Conservation (phyloP, 805 yeast species). For the Ogataea paraovalis region DNA sequence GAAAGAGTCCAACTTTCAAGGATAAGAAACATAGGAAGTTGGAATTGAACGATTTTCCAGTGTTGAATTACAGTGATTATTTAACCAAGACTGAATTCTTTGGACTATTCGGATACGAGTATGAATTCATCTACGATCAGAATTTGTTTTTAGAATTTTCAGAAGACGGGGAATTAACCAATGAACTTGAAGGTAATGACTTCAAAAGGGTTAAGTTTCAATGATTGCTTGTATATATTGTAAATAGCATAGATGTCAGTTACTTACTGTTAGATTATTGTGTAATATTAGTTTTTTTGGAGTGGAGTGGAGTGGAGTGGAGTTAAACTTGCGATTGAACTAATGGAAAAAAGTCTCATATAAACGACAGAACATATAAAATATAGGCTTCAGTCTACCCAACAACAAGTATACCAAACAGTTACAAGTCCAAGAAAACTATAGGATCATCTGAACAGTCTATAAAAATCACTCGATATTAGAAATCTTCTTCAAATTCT, state of each 20-base stretch:
- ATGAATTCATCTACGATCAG: slow-evolving; percentile 21
- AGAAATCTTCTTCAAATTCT: slow-evolving; percentile 17
- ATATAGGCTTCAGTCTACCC: too few relatives aligned
- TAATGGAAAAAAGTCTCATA: too few relatives aligned
- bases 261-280: too few relatives aligned
- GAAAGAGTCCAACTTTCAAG: slow-evolving; percentile 78
- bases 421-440: too few relatives aligned
- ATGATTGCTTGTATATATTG: background rate
- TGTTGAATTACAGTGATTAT: slow-evolving; percentile 51
- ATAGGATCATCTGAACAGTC: too few relatives aligned
- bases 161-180: slow-evolving; percentile 11
- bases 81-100: slow-evolving; percentile 48
- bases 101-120: slow-evolving; percentile 43
- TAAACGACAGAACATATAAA: too few relatives aligned
- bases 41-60: slow-evolving; percentile 55
- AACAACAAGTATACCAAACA: too few relatives aligned
- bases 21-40: slow-evolving; percentile 64
- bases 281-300: too few relatives aligned
- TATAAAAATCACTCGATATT: background rate
- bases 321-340: too few relatives aligned
- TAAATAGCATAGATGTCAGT: too few relatives aligned
- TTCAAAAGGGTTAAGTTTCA: slow-evolving; percentile 2
- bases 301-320: too few relatives aligned
- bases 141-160: slow-evolving; percentile 25
- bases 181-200: slow-evolving; percentile 7